Percentiles rank a stretch among this genome's conserved stretches.
These are phyloP conservation scores for Eucalyptus cloeziana DNA, from an alignment of 345 rosid genomes.

Conservation along the genomic window DNA sequence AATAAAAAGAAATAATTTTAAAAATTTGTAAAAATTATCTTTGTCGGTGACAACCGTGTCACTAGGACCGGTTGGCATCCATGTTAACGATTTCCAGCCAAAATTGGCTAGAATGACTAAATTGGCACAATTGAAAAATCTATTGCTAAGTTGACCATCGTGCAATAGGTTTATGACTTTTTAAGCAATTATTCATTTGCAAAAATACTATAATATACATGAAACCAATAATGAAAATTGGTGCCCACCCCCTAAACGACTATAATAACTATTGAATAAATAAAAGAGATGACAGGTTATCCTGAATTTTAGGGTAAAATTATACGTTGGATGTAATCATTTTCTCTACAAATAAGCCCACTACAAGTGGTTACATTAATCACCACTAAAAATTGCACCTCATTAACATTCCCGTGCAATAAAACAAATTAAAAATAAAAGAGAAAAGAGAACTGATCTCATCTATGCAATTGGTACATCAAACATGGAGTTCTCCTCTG, in stretches of 20 bases:
- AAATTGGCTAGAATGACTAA: not conserved
- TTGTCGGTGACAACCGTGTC: fast-evolving
- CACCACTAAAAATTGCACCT: not conserved
- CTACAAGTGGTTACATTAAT: not conserved
- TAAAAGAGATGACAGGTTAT: not conserved
- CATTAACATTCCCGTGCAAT: too few species aligned
- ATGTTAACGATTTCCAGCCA: too few species aligned
- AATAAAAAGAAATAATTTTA: too few species aligned
- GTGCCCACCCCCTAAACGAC: not conserved
- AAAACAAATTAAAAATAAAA: too few species aligned
- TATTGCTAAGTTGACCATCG: too few species aligned
- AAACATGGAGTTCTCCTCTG: too few species aligned
- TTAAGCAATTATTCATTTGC: not conserved
- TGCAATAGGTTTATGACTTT: not conserved
- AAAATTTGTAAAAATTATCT: not conserved
- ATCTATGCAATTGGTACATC: too few species aligned
- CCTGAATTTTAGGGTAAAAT: not conserved
- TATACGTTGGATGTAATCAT: not conserved
- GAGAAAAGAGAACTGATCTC: too few species aligned
- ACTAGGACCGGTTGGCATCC: fast-evolving
- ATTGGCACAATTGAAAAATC: not conserved
- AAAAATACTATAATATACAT: too few species aligned
- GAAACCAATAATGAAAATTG: not conserved
- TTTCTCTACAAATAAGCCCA: not conserved
- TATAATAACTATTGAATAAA: not conserved